Evolutionary conservation across 2,329 filamentous ascomycete genomes (phyloP), one percentile per base, ranked within the genome.

Genomic region (Cladosporium sp.): DNA sequence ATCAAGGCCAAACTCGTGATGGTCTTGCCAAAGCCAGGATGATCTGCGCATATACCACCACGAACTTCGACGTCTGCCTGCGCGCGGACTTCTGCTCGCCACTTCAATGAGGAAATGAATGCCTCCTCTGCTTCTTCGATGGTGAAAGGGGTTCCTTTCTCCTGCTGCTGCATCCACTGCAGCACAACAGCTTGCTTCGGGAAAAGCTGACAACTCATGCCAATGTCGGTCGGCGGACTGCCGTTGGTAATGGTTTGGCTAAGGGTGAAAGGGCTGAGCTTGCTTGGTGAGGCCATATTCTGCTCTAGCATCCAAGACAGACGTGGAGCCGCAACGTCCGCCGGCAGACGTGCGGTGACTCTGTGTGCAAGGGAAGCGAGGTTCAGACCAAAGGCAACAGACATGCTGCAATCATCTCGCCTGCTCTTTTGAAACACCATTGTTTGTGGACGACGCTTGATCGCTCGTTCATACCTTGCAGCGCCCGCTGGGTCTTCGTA

Each of bases 11-110:
- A 70, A 2, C 75, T 76, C 0, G 79, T 76, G 1, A 82, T 76
- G 0, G 84, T 87, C 59, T 88, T 87, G 0, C 84, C 84, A 59
- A 83, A 86, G 0, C 80, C 83, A 29, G 85, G 81, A 39, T 80
- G 73, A 58, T 85, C 82, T 2, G 82, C 82, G 29, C 85, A 70
- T 15, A 86, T 72, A 4, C 83, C 84, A 11, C 84, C 83, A 15
- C 73, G 74, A 36, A 83, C 54, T 27, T 53, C 30, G 47, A 70
- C 43, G n/a, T 63, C 19, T 30, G 70, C 62, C 52, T 73, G 58
- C n/a, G 74, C 77, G n/a, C 64, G 67, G 1, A 71, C 80, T 61
- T 85, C 82, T 2, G 75, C 73, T 51, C 79, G 75, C 78, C 80
- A 85, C 9, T 75, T 57, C 0, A 61, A 48, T 9, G 42, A 40